These are phyloP conservation scores for Diaporthe batatas DNA, from an alignment of 2,329 filamentous ascomycete species.

Conservation along the genomic window DNA sequence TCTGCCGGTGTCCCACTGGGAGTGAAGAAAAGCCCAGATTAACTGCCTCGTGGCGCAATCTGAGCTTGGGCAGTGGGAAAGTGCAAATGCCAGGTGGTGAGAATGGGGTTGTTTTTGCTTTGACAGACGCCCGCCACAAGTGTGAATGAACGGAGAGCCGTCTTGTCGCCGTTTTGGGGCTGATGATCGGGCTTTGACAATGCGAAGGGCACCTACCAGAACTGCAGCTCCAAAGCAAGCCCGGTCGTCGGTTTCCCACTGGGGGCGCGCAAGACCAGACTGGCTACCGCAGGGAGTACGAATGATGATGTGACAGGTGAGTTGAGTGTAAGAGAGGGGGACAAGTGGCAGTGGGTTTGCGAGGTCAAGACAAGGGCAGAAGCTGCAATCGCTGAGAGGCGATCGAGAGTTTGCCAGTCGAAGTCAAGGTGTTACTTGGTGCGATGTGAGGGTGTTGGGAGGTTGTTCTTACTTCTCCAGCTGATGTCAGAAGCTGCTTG, in stretches of 20 bases:
- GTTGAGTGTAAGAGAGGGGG: too few relatives aligned
- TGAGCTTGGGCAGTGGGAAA: neutral
- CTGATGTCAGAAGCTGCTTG: constrained; percentile 11
- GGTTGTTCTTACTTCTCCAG: neutral
- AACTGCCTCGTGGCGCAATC: neutral
- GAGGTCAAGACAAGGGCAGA: neutral
- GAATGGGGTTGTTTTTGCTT: neutral
- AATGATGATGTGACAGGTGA: neutral
- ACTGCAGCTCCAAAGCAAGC: neutral
- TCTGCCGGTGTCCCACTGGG: neutral
- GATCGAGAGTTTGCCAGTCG: neutral
- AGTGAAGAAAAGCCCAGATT: neutral
- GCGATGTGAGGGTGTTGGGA: neutral
- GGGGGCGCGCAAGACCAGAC: constrained; percentile 6
- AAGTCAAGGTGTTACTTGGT: neutral
- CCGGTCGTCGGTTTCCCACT: neutral
- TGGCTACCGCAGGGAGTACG: neutral
- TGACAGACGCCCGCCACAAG: neutral
- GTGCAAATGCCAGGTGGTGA: neutral
- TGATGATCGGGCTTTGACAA: neutral
- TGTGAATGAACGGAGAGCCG: neutral
- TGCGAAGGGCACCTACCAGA: neutral
- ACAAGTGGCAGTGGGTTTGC: neutral
- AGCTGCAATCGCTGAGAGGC: neutral
- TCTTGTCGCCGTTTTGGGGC: neutral